Evolutionary conservation across 2,329 filamentous ascomycete species (phyloP).

Genomic region (Sclerotinia borealis): DNA sequence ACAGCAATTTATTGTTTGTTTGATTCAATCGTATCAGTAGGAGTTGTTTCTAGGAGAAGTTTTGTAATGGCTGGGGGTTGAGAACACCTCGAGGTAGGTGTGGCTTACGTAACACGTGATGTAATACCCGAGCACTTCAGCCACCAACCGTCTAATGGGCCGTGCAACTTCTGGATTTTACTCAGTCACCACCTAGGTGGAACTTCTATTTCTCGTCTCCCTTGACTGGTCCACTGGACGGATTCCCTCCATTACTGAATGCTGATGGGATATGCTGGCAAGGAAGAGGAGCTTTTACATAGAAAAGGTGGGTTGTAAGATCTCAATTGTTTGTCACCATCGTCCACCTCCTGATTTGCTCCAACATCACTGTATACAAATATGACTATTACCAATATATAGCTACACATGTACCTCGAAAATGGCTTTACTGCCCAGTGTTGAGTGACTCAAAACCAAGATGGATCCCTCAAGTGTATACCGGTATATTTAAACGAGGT

Average conservation of each 20-base stretch:
- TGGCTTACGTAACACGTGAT: too few relatives aligned
- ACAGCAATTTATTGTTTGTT: not conserved
- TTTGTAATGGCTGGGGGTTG: too few relatives aligned
- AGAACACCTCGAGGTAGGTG: too few relatives aligned
- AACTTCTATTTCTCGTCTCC: too few relatives aligned
- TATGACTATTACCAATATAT: not conserved
- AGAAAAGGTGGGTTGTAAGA: not conserved
- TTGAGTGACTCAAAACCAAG: not conserved
- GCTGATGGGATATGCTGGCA: too few relatives aligned
- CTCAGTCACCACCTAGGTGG: too few relatives aligned
- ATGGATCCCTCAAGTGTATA: not conserved
- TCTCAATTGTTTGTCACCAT: not conserved
- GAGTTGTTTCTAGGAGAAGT: not conserved
- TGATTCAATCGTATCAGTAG: not conserved
- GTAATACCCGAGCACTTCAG: too few relatives aligned
- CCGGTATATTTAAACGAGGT: not conserved
- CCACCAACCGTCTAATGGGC: too few relatives aligned
- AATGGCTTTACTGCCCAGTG: not conserved
- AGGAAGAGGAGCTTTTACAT: too few relatives aligned
- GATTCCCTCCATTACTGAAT: too few relatives aligned
- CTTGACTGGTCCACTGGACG: too few relatives aligned
- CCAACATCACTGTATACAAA: not conserved
- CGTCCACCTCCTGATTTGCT: not conserved
- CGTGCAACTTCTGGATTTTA: too few relatives aligned
- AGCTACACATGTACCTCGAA: not conserved